Base-by-base conservation (phyloP, 2,329 filamentous ascomycete genomes). In the Coniochaeta sp. region DNA sequence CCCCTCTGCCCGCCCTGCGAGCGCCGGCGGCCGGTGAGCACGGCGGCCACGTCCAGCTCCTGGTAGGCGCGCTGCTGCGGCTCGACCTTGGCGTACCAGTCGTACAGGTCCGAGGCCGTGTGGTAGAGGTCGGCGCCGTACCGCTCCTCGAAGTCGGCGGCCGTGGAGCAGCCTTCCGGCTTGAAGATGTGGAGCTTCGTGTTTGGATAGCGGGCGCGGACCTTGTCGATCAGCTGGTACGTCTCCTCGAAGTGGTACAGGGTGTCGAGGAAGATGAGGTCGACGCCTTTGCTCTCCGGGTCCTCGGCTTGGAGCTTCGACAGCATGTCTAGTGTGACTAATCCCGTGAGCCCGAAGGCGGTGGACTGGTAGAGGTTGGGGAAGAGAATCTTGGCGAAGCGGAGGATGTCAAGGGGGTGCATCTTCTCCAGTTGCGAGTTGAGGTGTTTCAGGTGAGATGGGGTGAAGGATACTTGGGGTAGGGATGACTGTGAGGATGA, bases 81-180 rank as follows among this genome's bases (percentile, higher is more conserved):
- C 80, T 99, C 95, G 57, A 99, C 95, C 81, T 99, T 99, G 77
- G 93, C 95, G 64, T 95, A 82, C 82, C 91, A 98, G 81, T 99
- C 95, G 77, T 99, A 99, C 70, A 93, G 84, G 70, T 97, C 90
- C 57, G 92, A 84, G 65, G 95, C 89, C 34, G 80, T 84, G 72
- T 96, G 89, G 87, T 93, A 99, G 56, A 98, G 79, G 66, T 86
- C 85, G 71, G 88, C 81, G 70, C 95, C 95, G 71, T 97, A 91
- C 69, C 86, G 88, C 63, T 83, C 79, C 72, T 91, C 89, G 70
- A 99, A 97, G 65, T 96, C 88, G 58, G 84, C 83, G 19, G 84
- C 81, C 0, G 83, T 92, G 60, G 89, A 83, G 69, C 84, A 84
- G 58, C 89, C 91, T 58, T 88, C 84, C 14, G 95, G 95, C 81